A percentile compares a stretch with the other conserved stretches of the same genome.
phyloP scores from a whole-genome alignment of 768 basidiomycete genomes.

The Amanita subjunquillea region DNA sequence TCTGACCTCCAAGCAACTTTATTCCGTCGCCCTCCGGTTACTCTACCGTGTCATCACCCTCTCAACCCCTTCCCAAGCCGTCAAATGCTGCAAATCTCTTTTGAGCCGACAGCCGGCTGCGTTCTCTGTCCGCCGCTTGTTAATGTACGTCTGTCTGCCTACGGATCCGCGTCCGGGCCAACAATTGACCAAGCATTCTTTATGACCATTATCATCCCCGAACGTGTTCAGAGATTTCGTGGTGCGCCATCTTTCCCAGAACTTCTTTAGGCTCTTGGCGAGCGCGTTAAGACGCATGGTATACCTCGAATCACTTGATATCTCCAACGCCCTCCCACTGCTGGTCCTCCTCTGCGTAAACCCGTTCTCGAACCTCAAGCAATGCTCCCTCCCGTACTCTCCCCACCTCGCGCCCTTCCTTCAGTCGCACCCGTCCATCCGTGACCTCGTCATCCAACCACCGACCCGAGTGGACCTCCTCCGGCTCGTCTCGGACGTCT shows the following conservation, averaged over 20 bases:
- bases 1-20: slow-evolving; percentile 7
- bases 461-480: slow-evolving; percentile 1
- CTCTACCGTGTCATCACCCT: slow-evolving; percentile 10
- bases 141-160: slow-evolving; percentile 3
- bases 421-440: slow-evolving; percentile 1
- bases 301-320: slow-evolving; percentile 7
- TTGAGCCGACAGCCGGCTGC: slow-evolving; percentile 1
- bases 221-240: slow-evolving; percentile 5
- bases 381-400: slow-evolving; percentile 8
- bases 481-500: background rate
- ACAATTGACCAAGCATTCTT: background rate
- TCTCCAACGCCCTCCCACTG: slow-evolving; percentile 4
- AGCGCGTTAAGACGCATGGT: slow-evolving; percentile 3
- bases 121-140: slow-evolving; percentile 2
- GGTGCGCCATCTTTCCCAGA: background rate
- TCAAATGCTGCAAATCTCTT: slow-evolving; percentile 7
- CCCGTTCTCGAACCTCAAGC: slow-evolving; percentile 5
- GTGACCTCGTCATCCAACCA: slow-evolving; percentile 6
- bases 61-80: background rate
- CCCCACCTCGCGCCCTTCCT: slow-evolving; percentile 7
- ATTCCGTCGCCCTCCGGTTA: slow-evolving; percentile 7
- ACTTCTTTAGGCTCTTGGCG: slow-evolving; percentile 8
- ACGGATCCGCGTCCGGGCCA: background rate
- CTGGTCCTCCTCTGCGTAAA: slow-evolving; percentile 2
- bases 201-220: background rate